phyloP scores from a whole-genome alignment of 495 filamentous ascomycete genomes.

The Thermothielavioides terrestris region DNA sequence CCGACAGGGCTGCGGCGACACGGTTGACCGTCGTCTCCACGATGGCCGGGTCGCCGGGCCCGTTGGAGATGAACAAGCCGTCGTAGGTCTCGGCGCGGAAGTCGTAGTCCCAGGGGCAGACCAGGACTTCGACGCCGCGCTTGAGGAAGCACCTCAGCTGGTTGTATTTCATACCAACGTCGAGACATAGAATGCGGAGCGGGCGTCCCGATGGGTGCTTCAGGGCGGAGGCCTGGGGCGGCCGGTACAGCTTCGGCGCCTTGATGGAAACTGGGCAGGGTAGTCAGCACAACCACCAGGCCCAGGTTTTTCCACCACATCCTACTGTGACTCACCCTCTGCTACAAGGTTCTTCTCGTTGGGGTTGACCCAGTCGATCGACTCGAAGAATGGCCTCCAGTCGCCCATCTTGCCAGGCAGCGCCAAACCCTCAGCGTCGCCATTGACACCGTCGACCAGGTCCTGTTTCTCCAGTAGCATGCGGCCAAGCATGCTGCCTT shows the following conservation, averaged over 20 bases:
- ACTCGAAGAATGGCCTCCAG: slow-evolving; percentile 64
- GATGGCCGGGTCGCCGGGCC: slow-evolving; percentile 87
- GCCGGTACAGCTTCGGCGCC: slow-evolving; percentile 71
- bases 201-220: slow-evolving; percentile 81
- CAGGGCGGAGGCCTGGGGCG: slow-evolving; percentile 50
- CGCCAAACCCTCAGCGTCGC: slow-evolving; percentile 32
- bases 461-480: slow-evolving; percentile 65
- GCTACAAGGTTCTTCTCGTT: slow-evolving; percentile 85
- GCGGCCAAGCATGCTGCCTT: slow-evolving; percentile 93
- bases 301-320: slow-evolving; percentile 1
- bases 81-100: slow-evolving; percentile 79
- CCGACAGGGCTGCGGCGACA: slow-evolving; percentile 60
- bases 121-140: slow-evolving; percentile 87
- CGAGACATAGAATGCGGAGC: slow-evolving; percentile 80
- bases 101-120: slow-evolving; percentile 93
- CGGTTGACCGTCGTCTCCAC: slow-evolving; percentile 67
- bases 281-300: slow-evolving; percentile 23
- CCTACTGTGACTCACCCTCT: slow-evolving; percentile 73
- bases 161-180: slow-evolving; percentile 96
- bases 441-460: slow-evolving; percentile 41
- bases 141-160: slow-evolving; percentile 86
- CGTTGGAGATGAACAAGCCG: slow-evolving; percentile 95
- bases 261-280: slow-evolving; percentile 66
- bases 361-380: slow-evolving; percentile 80
- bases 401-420: slow-evolving; percentile 28